phyloP scores from a whole-genome alignment of 208 protist genomes.

The Angomonas deanei region DNA sequence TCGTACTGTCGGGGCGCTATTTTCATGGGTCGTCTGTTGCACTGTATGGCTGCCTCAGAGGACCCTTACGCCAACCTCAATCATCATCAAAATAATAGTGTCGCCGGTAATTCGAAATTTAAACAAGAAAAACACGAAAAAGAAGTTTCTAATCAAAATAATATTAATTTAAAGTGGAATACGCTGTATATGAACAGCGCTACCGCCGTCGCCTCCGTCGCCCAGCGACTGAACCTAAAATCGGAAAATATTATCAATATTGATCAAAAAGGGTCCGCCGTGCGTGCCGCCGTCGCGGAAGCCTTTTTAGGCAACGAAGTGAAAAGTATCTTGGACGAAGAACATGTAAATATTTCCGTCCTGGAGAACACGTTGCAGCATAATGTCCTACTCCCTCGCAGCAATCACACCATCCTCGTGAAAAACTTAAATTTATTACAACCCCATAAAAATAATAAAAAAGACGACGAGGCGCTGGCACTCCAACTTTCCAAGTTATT shows the following conservation, averaged over 20 bases:
- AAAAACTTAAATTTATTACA: conserved; percentile 40
- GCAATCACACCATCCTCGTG: conserved; percentile 50
- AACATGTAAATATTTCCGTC: conserved; percentile 67
- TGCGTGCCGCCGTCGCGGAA: conserved; percentile 85
- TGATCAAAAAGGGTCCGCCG: conserved; percentile 72
- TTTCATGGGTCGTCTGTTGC: conserved; percentile 87
- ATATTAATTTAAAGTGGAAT: conserved; percentile 45
- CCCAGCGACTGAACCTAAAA: conserved; percentile 55
- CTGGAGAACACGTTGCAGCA: conserved; percentile 39
- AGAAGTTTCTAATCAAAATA: not conserved
- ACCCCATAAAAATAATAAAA: conserved; percentile 15
- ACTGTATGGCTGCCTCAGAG: conserved; percentile 55
- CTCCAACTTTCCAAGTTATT: conserved; percentile 65
- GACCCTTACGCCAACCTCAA: conserved; percentile 47
- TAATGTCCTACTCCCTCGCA: conserved; percentile 12
- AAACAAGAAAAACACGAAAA: conserved; percentile 38
- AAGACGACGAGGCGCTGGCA: conserved; percentile 67
- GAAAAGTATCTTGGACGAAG: conserved; percentile 64
- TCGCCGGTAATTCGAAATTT: conserved; percentile 46
- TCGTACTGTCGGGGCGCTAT: conserved; percentile 70
- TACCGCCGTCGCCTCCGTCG: conserved; percentile 66
- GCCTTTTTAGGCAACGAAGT: conserved; percentile 76
- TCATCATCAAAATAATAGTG: not conserved
- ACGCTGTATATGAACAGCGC: conserved; percentile 80
- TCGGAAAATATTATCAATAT: conserved; percentile 59